Evolutionary conservation across 345 rosid genomes (phyloP), one percentile per base, ranked within the genome.

Genomic region (Turritis glabra): DNA sequence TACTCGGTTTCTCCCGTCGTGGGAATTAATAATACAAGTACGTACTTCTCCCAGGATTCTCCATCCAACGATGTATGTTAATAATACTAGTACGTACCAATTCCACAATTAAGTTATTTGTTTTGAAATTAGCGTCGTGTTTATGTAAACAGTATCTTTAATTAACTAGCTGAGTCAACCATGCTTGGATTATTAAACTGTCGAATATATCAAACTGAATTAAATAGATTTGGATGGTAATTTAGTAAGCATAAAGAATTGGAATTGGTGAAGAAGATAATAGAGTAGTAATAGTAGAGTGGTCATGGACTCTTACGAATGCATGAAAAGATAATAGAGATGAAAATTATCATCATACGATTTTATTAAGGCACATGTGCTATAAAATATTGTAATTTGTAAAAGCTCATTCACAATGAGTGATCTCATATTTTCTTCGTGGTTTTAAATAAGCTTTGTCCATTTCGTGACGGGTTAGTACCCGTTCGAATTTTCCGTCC

Each of bases 321-420:
- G 76, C 76, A 63, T 72, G 25, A 63, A 72, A 72, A 72, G n/a
- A 40, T 38, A 9, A 3, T 10, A 38, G 2, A 38, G 43, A 13
- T 38, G n/a, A 38, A 3, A 4, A 38, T 38, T 0, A 38, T 4
- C 43, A 13, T 38, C n/a, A 14, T 38, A 13, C 43, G 43, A 5
- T 1, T 38, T 38, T 38, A 38, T 38, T 38, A 38, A 38, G n/a
- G 43, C 13, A 6, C 5, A 38, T 38, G 43, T 5, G 43, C 15
- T 38, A 14, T n/a, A n/a, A n/a, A n/a, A 12, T 15, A 38, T 13
- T 35, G 38, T 33, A 33, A 9, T 9, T 33, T 33, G 12, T 33
- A 33, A 33, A 8, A 33, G 38, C 13, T 29, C 35, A 32, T 32
- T 32, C 10, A 35, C 2, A 35, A 35, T 9, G 38, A 35, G 38